These are phyloP conservation scores for Neurospora sp. DNA, from an alignment of 495 filamentous ascomycete species.

Conservation along the genomic window DNA sequence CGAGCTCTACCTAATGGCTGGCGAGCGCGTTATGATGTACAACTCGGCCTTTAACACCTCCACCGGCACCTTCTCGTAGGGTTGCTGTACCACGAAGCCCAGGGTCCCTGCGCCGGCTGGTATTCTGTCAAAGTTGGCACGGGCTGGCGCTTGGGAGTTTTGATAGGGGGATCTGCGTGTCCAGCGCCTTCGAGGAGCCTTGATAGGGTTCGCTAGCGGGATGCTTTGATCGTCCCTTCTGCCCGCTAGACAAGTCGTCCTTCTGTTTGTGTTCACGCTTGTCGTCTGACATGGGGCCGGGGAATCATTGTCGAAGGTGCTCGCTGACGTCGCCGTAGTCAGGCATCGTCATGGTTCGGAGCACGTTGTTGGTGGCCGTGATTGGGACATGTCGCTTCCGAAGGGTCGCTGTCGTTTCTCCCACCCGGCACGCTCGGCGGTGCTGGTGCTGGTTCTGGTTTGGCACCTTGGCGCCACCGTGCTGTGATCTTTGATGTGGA, in stretches of 20 bases:
- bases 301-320: background rate
- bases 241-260: background rate
- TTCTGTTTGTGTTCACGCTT: background rate
- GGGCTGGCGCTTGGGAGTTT: background rate
- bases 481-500: background rate
- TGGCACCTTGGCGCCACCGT: background rate
- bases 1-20: no score
- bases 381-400: background rate
- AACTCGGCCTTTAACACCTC: no score
- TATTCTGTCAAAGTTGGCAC: background rate
- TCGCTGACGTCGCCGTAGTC: background rate
- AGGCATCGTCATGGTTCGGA: background rate
- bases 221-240: background rate
- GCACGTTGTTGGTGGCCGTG: background rate
- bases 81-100: no score
- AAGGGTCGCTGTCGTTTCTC: background rate
- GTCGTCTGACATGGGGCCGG: background rate
- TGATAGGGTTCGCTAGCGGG: background rate
- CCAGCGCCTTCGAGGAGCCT: background rate
- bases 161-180: background rate
- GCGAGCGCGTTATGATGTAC: no score
- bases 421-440: background rate
- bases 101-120: no score
- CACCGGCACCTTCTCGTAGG: no score
- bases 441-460: background rate